Conservation (phyloP, 2,329 filamentous ascomycete genomes). For the Hysterium pulicare region DNA sequence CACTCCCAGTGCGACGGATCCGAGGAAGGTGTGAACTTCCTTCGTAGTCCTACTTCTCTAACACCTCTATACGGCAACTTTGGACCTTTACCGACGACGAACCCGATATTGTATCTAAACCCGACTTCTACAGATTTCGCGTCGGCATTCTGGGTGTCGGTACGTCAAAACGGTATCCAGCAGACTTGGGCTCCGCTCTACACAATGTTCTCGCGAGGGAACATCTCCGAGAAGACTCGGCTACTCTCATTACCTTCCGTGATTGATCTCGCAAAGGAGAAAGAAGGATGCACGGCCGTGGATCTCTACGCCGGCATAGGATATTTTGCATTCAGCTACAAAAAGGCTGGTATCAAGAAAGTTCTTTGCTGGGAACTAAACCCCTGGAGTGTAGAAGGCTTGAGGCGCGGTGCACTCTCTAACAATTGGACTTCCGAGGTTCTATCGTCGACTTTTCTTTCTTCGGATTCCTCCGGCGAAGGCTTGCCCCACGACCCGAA, state of each 20-base stretch:
- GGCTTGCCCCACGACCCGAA: not conserved
- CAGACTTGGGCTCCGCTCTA: constrained; percentile 87
- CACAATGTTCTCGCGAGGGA: constrained; percentile 93
- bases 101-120: constrained; percentile 10
- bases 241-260: constrained; percentile 53
- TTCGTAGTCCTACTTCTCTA: constrained; percentile 70
- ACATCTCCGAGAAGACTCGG: constrained; percentile 82
- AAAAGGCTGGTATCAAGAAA: constrained; percentile 61
- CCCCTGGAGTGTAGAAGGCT: constrained; percentile 47
- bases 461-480: not conserved
- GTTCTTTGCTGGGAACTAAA: constrained; percentile 91
- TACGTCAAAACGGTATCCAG: constrained; percentile 68
- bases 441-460: constrained; percentile 4
- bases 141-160: constrained; percentile 72
- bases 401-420: constrained; percentile 37
- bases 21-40: constrained; percentile 53
- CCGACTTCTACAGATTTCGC: constrained; percentile 54
- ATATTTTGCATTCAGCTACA: constrained; percentile 88
- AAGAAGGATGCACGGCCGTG: constrained; percentile 43
- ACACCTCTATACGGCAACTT: constrained; percentile 72
- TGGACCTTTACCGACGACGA: constrained; percentile 47
- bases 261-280: constrained; percentile 22
- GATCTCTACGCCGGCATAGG: constrained; percentile 93
- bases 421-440: constrained; percentile 38
- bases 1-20: not conserved